Conservation (phyloP, 345 rosid genomes). For the Euphorbia tirucalli region DNA sequence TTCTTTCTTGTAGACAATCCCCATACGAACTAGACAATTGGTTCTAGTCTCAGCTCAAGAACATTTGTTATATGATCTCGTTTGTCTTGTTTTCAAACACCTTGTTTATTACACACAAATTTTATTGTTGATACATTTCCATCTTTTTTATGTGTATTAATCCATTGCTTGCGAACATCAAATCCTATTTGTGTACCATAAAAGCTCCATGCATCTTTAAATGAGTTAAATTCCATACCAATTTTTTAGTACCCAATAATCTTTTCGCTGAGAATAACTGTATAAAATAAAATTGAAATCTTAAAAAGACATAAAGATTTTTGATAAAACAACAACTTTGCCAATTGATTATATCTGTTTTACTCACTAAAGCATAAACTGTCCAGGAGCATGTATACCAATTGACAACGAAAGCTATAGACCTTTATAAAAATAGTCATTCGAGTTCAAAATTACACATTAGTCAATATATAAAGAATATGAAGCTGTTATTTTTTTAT, state of each 20-base stretch:
- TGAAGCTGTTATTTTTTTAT: no score
- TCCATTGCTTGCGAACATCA: not conserved
- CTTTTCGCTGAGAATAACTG: not conserved
- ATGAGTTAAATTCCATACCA: constrained; percentile 1
- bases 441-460: no score
- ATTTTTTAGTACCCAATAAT: not conserved
- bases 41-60: constrained; percentile 9
- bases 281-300: no score
- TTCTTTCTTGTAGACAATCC: not conserved
- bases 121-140: not conserved
- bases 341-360: no score
- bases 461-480: no score
- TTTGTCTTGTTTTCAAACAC: not conserved
- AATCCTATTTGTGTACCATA: not conserved
- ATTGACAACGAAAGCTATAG: no score
- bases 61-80: not conserved
- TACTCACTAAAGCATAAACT: no score
- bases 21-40: not conserved
- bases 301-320: no score
- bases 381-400: no score
- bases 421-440: no score
- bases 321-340: no score
- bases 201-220: constrained; percentile 3
- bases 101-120: not conserved
- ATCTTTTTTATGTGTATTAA: not conserved